These are phyloP conservation scores for Cladosporium austrohemisphaericum DNA, from an alignment of 2,329 filamentous ascomycete genomes.

Conservation along the genomic window DNA sequence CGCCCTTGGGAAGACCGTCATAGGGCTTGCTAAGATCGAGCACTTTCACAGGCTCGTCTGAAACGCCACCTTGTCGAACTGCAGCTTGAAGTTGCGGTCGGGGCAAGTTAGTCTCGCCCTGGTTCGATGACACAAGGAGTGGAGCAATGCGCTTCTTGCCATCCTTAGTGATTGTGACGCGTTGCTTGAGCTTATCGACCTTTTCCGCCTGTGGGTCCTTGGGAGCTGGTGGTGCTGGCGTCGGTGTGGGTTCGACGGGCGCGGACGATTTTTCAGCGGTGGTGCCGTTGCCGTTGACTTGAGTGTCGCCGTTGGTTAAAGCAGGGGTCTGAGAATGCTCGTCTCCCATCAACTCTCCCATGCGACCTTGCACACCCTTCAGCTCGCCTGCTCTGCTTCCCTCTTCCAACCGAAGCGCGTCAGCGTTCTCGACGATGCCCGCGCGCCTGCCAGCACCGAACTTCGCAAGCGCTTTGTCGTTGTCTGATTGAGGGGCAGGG, in stretches of 20 bases:
- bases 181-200: conserved; percentile 73
- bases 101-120: conserved; percentile 80
- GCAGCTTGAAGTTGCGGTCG: conserved; percentile 83
- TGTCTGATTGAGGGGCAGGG: conserved; percentile 80
- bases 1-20: conserved; percentile 86
- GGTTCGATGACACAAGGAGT: conserved; percentile 83
- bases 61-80: conserved; percentile 53
- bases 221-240: conserved; percentile 31
- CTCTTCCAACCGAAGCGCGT: conserved; percentile 81
- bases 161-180: conserved; percentile 92
- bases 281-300: conserved; percentile 45
- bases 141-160: conserved; percentile 95
- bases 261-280: conserved; percentile 25
- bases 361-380: conserved; percentile 84
- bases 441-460: conserved; percentile 86
- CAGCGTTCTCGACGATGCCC: conserved; percentile 88
- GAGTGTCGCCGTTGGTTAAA: conserved; percentile 29
- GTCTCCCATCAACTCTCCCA: conserved; percentile 98
- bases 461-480: conserved; percentile 87
- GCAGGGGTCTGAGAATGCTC: conserved; percentile 53
- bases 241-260: conserved; percentile 48
- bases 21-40: conserved; percentile 91
- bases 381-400: conserved; percentile 83
- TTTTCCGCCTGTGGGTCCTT: conserved; percentile 56
- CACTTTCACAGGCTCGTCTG: conserved; percentile 52